A percentile compares a stretch with the other conserved stretches of the same genome.
phyloP scores from a whole-genome alignment of 352 stramenopile species.

The Globisporangium takayamanum region DNA sequence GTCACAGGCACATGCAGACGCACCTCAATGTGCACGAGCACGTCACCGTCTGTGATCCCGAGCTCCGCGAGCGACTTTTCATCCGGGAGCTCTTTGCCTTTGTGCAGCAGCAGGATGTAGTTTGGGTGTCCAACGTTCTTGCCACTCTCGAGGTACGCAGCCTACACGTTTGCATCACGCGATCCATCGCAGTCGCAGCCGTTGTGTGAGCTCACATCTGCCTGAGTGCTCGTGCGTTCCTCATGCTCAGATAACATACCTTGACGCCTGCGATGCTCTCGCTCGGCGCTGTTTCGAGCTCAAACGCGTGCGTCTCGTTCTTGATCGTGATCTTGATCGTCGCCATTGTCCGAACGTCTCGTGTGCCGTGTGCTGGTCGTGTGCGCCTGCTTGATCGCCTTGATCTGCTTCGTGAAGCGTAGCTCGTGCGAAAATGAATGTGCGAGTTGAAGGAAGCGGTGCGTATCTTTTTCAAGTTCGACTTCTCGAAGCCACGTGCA shows the following conservation, averaged over 20 bases:
- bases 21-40: constrained; percentile 82
- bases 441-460: background rate
- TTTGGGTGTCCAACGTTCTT: constrained; percentile 60
- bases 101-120: constrained; percentile 82
- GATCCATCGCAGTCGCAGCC: background rate
- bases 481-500: background rate
- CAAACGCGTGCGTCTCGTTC: constrained; percentile 64
- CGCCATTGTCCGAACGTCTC: constrained; percentile 9
- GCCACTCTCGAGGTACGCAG: constrained; percentile 69
- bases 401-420: too few species aligned
- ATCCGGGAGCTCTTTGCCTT: constrained; percentile 78
- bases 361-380: background rate
- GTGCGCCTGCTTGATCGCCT: background rate
- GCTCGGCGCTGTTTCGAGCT: constrained; percentile 55
- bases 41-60: constrained; percentile 64
- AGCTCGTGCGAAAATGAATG: background rate
- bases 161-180: constrained; percentile 13
- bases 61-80: constrained; percentile 82
- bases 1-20: background rate
- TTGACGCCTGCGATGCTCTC: constrained; percentile 81
- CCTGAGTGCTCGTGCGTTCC: background rate
- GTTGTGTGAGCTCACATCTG: background rate
- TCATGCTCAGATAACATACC: constrained; percentile 12
- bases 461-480: background rate
- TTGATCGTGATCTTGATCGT: constrained; percentile 79